Base-by-base conservation (phyloP, 331 rosid species). In the Pyrus hybrid region DNA sequence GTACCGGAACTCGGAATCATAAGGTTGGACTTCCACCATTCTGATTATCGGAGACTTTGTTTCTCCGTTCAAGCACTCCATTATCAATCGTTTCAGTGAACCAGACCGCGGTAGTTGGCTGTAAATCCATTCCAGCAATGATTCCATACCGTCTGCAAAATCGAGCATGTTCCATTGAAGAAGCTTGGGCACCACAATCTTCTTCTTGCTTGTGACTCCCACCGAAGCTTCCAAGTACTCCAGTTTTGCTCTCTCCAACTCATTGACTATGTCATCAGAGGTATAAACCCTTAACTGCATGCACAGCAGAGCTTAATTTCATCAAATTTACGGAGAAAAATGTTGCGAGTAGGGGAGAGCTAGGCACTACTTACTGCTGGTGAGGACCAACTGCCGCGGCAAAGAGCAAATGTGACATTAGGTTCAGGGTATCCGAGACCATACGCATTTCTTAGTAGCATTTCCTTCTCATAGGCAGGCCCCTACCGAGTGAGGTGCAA, bases 351-450 rank as follows among this genome's bases (percentile, higher is more conserved):
- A 33, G 63, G 60, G 26, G 25, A 25, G 51, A 5, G 20, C 2
- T 25, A 23, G 32, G 53, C 63, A 81, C 21, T 49, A 1, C 94
- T 83, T 84, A 91, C 98, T 12, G 99, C 99, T 21, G 99, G 99
- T 21, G 97, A 90, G 51, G 97, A 90, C 97, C 99, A 85, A 57
- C 91, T 90, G 77, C 99, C 97, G 62, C 99, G 68, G 74, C 97
- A 90, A 7, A 94, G 92, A 22, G 92, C 99, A 76, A 92, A 94
- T 3, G 97, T 87, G 35, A 92, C 93, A 45, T 92, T 89, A 26
- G 99, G 96, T 77, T 94, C 97, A 20, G 99, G 97, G 79, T 92
- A 94, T 13, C 95, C 99, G 71, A 90, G 69, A 58, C 99, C 97
- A 58, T 91, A 88, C 32, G 88, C 93, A 77, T 85, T 86, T 23